Base-by-base conservation (phyloP, 2,329 filamentous ascomycete genomes). In the Botrytis pseudocinerea region DNA sequence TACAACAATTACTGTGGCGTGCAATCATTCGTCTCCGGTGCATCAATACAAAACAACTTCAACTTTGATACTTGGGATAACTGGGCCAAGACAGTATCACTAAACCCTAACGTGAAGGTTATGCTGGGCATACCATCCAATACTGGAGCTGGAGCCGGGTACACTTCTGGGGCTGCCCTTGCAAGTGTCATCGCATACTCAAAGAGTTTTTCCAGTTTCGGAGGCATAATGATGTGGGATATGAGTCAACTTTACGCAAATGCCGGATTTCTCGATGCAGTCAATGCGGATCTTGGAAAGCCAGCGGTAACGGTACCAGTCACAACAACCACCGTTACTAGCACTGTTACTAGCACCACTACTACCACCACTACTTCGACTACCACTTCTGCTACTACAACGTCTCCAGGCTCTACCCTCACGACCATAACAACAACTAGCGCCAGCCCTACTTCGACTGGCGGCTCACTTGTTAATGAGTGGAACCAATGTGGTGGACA, bases 161-260 rank as follows among this genome's bases (percentile, higher is more conserved):
- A 91, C 79, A 78, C 85, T 20, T 77, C 81, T 12, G 84, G 85
- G 3, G 76, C 77, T n/a, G 80, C 83, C 35, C 83, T 92, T 57
- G 81, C 79, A 32, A 78, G 82, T 8, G 83, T 90, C 46, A 85
- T 92, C 75, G 73, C 83, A 48, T 91, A 88, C 77, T 84, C 82
- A 62, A 86, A 86, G 81, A 79, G 82, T 59, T 92, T 86, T 78
- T 80, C 82, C 5, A 90, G 85, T 80, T 92, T 92, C 77, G 90
- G 89, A 12, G 90, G 90, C 44, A 85, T 90, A 42, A 91, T 92
- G 90, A 84, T 91, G 82, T 92, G 90, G 90, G 90, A 92, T 80
- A 87, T 87, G 81, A 87, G 84, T 44, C 89, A 91, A 82, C 84
- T 87, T 2, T 89, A 86, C 75, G 81, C 82, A n/a, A 91, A 91